Evolutionary conservation across 768 basidiomycete species (phyloP), one percentile per base, ranked within the genome.

Genomic region (Tulasnella sp.): DNA sequence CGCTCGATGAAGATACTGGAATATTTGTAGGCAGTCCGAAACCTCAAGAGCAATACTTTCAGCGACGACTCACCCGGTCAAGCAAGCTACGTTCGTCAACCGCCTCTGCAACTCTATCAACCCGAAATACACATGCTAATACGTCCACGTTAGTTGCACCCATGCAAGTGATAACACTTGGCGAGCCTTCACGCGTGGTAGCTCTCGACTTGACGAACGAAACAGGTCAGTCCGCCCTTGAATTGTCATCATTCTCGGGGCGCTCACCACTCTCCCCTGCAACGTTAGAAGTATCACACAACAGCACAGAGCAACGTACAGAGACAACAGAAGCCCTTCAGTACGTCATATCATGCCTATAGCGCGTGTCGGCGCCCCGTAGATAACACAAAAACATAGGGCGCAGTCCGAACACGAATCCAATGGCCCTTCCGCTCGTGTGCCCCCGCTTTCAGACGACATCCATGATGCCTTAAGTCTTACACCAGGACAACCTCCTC

Each of bases 41-140:
- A 7, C 55, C 55, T 5, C 43, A 29, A 29, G 55, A 57, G n/a
- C 24, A 57, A 38, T 57, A 57, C 34, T 57, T 46, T 27, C 42
- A 46, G 25, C 17, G 27, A 10, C 24, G 55, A 27, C 41, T 57
- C 19, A 30, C 55, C 11, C 55, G 55, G 50, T 48, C 45, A 10
- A 48, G 45, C 45, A 52, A 19, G 25, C n/a, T 21, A 52, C 29
- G 50, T 24, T 8, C 24, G 22, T 52, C 34, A 19, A 48, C n/a
- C 7, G n/a, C 25, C 45, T 19, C 8, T n/a, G 7, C 25, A 5
- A 5, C 10, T 21, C 19, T 21, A 21, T n/a, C 5, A 21, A 7
- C n/a, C n/a, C 45, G 45, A 19, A n/a, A n/a, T n/a, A n/a, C 19
- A 34, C 12, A 31, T n/a, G 50, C 27, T 38, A 19, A 24, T 29